Evolutionary conservation across 1,284 basidiomycete genomes (phyloP).

Genomic region (Phylloboletellus chloephorus): DNA sequence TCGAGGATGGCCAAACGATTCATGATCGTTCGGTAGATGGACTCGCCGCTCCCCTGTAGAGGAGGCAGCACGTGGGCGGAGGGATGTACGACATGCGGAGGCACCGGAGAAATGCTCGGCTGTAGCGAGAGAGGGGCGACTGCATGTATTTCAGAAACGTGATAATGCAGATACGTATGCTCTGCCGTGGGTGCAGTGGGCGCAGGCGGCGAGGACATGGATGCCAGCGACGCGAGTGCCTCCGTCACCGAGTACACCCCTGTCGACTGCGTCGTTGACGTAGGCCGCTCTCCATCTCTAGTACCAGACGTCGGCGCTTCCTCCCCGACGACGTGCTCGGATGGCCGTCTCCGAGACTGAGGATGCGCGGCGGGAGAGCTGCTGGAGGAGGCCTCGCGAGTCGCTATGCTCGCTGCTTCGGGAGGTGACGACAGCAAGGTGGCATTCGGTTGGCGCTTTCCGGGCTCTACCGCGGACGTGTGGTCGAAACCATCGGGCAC

Average conservation of each 20-base stretch:
- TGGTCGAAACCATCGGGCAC: conserved; percentile 12
- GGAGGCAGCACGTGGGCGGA: conserved; percentile 11
- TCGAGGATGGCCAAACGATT: conserved; percentile 86
- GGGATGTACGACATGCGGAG: conserved; percentile 7
- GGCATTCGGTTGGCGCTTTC: conserved; percentile 1
- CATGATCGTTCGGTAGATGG: conserved; percentile 95
- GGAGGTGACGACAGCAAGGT: neutral
- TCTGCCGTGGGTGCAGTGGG: conserved; percentile 6
- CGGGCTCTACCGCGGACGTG: neutral
- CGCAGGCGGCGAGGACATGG: conserved; percentile 8
- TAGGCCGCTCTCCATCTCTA: conserved; percentile 3
- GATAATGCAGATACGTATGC: conserved; percentile 2
- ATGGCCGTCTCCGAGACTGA: neutral
- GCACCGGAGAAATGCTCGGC: conserved; percentile 2
- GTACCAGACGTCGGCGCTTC: neutral
- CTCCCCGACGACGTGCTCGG: neutral
- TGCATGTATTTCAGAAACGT: conserved; percentile 11
- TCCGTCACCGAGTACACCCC: conserved; percentile 17
- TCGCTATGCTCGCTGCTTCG: neutral
- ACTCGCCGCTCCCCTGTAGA: conserved; percentile 59
- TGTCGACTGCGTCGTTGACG: neutral
- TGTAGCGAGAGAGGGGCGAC: conserved; percentile 3
- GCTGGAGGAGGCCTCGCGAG: neutral
- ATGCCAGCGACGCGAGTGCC: conserved; percentile 21
- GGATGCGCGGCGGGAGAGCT: neutral